Evolutionary conservation across 176 grass and related monocot genomes (phyloP).

Genomic region (Rhynchospora pubera): DNA sequence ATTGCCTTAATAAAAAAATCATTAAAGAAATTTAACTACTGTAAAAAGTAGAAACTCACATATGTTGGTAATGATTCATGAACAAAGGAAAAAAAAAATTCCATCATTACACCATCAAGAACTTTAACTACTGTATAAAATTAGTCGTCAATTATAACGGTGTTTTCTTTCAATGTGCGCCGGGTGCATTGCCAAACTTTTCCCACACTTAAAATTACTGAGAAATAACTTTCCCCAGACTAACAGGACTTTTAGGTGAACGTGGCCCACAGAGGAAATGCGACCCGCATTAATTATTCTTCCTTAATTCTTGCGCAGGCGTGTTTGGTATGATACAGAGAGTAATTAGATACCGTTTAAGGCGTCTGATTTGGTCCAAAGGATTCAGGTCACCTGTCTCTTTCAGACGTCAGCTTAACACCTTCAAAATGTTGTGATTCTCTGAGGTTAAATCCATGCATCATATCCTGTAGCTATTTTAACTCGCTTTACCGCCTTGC

Average conservation of each 20-base stretch:
- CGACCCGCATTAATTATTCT: not conserved
- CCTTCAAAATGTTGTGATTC: not conserved
- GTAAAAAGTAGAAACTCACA: too few species aligned
- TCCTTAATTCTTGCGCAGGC: not conserved
- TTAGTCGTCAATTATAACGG: not conserved
- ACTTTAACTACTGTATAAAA: too few species aligned
- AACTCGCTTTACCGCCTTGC: too few species aligned
- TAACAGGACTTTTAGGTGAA: not conserved
- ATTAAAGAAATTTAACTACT: too few species aligned
- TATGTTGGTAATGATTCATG: too few species aligned
- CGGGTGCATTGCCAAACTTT: not conserved
- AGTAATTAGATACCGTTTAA: not conserved
- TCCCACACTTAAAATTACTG: too few species aligned
- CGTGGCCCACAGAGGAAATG: not conserved
- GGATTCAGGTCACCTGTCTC: not conserved
- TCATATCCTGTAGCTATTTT: not conserved
- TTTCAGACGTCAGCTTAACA: not conserved
- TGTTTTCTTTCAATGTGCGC: not conserved
- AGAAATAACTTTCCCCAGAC: not conserved
- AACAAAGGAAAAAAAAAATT: too few species aligned
- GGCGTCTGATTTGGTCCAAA: not conserved
- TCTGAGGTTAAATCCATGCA: not conserved
- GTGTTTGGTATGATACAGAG: not conserved
- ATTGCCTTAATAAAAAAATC: too few species aligned
- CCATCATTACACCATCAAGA: too few species aligned